These are phyloP conservation scores for Tricladium varicosporioides DNA, from an alignment of 2,329 filamentous ascomycete genomes.

Conservation along the genomic window DNA sequence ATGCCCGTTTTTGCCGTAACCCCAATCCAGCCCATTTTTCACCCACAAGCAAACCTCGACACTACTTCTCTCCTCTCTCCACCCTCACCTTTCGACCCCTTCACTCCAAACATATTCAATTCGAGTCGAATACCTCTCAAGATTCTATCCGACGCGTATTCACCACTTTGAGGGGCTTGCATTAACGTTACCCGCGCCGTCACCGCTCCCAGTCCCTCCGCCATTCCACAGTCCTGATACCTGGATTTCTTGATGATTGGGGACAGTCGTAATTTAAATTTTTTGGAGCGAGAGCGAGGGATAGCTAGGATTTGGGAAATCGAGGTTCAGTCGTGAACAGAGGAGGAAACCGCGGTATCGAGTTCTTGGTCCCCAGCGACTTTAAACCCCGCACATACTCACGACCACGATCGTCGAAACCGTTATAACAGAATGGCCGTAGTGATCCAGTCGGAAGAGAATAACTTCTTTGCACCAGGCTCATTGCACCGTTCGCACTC, in stretches of 20 bases:
- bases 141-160: background rate
- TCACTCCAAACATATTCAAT: background rate
- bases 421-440: constrained; percentile 31
- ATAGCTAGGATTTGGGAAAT: constrained; percentile 10
- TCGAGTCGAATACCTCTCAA: background rate
- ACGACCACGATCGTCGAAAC: background rate
- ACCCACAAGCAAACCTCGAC: background rate
- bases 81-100: background rate
- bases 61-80: background rate
- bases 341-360: constrained; percentile 1
- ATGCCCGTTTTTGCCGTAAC: background rate
- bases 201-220: background rate
- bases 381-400: constrained; percentile 14
- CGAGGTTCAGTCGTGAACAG: background rate
- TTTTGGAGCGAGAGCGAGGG: constrained; percentile 19
- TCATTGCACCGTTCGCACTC: constrained; percentile 59
- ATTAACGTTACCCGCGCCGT: background rate
- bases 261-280: constrained; percentile 8
- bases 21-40: background rate
- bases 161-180: background rate
- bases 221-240: background rate
- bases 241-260: constrained; percentile 23
- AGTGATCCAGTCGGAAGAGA: constrained; percentile 49
- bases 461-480: constrained; percentile 52
- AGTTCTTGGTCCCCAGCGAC: constrained; percentile 15